Evolutionary conservation across 495 filamentous ascomycete genomes (phyloP).

Genomic region (Hypoxylon rickii): DNA sequence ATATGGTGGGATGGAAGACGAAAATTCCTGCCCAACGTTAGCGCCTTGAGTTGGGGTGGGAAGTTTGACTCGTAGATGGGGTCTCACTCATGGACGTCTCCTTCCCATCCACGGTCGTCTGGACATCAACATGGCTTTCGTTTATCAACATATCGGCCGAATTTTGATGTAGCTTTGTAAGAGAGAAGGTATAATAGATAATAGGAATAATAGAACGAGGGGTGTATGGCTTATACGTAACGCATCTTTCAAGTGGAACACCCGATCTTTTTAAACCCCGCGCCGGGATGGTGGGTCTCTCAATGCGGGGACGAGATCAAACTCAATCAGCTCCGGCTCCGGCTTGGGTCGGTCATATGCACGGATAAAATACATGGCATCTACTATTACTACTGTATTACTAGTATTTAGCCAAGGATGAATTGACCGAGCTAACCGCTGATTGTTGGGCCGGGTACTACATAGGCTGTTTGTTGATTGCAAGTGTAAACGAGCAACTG

Average conservation of each 20-base stretch:
- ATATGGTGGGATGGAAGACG: slow-evolving; percentile 83
- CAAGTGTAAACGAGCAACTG: too few species aligned
- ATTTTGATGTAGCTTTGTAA: background rate
- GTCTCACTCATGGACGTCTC: slow-evolving; percentile 52
- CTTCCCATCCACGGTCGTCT: slow-evolving; percentile 49
- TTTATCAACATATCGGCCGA: slow-evolving; percentile 50
- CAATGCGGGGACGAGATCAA: slow-evolving; percentile 21
- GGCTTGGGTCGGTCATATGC: slow-evolving; percentile 18
- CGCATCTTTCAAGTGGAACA: slow-evolving; percentile 7
- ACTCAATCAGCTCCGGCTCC: slow-evolving; percentile 16
- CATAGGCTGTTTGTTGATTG: too few species aligned
- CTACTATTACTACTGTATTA: background rate
- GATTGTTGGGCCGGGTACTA: too few species aligned
- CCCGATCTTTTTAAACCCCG: slow-evolving; percentile 21
- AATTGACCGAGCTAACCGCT: too few species aligned
- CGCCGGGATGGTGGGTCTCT: slow-evolving; percentile 18
- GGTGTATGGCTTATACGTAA: too few species aligned
- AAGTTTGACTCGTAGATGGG: too few species aligned
- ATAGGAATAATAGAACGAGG: too few species aligned
- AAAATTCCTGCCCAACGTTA: slow-evolving; percentile 70
- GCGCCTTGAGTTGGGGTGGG: slow-evolving; percentile 16
- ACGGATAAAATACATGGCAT: background rate
- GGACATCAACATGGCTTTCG: slow-evolving; percentile 49
- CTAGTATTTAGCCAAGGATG: too few species aligned
- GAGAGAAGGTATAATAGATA: too few species aligned